Evolutionary conservation across 768 basidiomycete genomes (phyloP), one percentile per base, ranked within the genome.

Genomic region (Dioszegia aurantiaca): DNA sequence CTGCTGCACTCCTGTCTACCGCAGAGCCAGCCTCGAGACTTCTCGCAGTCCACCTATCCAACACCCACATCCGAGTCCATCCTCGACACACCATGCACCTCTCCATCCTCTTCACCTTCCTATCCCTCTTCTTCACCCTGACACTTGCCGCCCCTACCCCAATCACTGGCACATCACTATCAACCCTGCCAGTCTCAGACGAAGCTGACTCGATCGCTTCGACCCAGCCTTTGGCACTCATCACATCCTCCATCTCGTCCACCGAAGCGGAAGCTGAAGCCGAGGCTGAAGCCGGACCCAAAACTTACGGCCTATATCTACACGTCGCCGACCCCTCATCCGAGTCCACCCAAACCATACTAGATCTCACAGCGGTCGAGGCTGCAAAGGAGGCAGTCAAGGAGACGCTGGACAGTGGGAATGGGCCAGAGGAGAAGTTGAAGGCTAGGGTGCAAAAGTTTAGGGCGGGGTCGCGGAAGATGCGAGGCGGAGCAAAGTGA

Each of bases 351-450:
- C 8, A 45, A 24, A 17, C 11, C 9, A 17, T 47, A 3, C 30
- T 47, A 12, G 46, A 47, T 14, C 30, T 47, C 6, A 28, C 3
- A 2, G 46, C 46, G 27, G 46, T 47, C 6, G 46, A 47, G 30
- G 46, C 46, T 9, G 46, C 46, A 9, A 47, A 47, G 30, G 46
- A 47, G 8, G 28, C 28, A 14, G 21, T 47, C 11, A 47, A 30
- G 46, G 46, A 17, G 6, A 47, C 12, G 26, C 4, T 47, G 10
- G 27, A 10, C 2, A 19, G 9, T 4, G 26, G 46, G 27, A 26
- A 28, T 17, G 46, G 26, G 46, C 33, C 14, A 6, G 24, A 26
- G 19, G 44, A 45, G 44, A 45, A 4, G 19, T 8, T 45, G 5
- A 47, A 33, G 46, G 27, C 14, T 8, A 23, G 46, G 30, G 28